Base-by-base conservation (phyloP, 129 eudicot species). In the Flaveria ramosissima region DNA sequence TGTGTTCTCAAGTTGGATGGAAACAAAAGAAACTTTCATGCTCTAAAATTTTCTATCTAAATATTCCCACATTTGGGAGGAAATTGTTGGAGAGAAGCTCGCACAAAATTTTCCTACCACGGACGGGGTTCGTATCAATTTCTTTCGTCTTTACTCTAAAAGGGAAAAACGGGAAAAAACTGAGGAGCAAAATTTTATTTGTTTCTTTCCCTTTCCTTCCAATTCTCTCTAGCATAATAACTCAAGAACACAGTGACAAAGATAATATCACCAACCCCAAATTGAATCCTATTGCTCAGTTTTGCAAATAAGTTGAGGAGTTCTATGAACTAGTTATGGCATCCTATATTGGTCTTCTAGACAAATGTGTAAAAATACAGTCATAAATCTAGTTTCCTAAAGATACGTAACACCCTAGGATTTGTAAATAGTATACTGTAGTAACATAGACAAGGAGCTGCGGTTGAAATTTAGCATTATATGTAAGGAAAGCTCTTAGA, bases 401-500 rank as follows among this genome's bases (percentile, higher is more conserved):
- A 32, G 52, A 14, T 50, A 76, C 0, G 53, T 39, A 19, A 32
- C 14, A 9, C 23, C 32, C 21, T 6, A n/a, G 36, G 57, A 41
- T 51, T 55, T 41, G 68, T 14, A 77, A 41, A 24, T 15, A 30
- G 19, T 26, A 27, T 52, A 30, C 1, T 27, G 19, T 3, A 17
- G 14, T 73, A 20, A 56, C 41, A 73, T 21, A 41, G 77, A 72
- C 39, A 55, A 55, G 10, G 26, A 13, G 68, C 8, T 73, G 19
- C 65, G 17, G 2, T 15, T 67, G 68, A 67, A n/a, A 24, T 36
- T 64, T 76, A 51, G 67, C 74, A 66, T 66, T 9, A 65, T 27
- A 41, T 76, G 51, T 43, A 75, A 43, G 12, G 19, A 76, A 66
- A 65, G 36, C 53, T 76, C 65, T 21, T 39, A 43, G 73, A 67